phyloP scores from a whole-genome alignment of 768 basidiomycete species.

The Agrocybe praecox region DNA sequence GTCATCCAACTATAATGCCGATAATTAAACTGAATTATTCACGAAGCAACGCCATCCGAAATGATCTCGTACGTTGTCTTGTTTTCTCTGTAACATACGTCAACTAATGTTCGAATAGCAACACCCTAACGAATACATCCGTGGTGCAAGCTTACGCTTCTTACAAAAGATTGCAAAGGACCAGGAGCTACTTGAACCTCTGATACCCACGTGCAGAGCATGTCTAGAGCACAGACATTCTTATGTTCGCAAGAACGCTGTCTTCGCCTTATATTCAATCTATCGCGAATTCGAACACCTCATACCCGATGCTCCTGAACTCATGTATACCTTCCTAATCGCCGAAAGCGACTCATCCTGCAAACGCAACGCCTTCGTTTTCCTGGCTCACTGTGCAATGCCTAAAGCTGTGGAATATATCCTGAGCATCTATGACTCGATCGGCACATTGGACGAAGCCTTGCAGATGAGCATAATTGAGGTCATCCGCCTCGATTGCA shows the following conservation, averaged over 20 bases:
- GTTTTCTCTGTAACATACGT: not conserved
- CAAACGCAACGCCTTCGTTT: constrained; percentile 96
- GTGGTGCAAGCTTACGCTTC: constrained; percentile 95
- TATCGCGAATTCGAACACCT: constrained; percentile 94
- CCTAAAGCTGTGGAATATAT: constrained; percentile 92
- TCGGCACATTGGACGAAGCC: constrained; percentile 83
- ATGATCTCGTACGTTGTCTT: constrained; percentile 77
- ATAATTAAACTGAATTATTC: constrained; percentile 6
- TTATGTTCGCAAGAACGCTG: constrained; percentile 97
- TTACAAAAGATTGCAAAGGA: constrained; percentile 95
- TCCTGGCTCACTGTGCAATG: constrained; percentile 85
- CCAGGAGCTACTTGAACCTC: constrained; percentile 91
- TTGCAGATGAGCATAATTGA: constrained; percentile 97
- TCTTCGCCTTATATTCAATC: constrained; percentile 94
- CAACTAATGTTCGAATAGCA: constrained; percentile 52
- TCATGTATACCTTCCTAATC: constrained; percentile 93
- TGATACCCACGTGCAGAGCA: constrained; percentile 89
- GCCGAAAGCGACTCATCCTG: constrained; percentile 97
- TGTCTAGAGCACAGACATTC: constrained; percentile 98
- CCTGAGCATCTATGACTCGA: constrained; percentile 80
- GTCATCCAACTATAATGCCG: not conserved
- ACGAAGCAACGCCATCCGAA: constrained; percentile 90
- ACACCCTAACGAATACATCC: constrained; percentile 99
- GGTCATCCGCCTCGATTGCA: constrained; percentile 88
- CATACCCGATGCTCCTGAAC: constrained; percentile 94